Base-by-base conservation (phyloP, 1,284 basidiomycete genomes). In the Papiliotrema laurentii region DNA sequence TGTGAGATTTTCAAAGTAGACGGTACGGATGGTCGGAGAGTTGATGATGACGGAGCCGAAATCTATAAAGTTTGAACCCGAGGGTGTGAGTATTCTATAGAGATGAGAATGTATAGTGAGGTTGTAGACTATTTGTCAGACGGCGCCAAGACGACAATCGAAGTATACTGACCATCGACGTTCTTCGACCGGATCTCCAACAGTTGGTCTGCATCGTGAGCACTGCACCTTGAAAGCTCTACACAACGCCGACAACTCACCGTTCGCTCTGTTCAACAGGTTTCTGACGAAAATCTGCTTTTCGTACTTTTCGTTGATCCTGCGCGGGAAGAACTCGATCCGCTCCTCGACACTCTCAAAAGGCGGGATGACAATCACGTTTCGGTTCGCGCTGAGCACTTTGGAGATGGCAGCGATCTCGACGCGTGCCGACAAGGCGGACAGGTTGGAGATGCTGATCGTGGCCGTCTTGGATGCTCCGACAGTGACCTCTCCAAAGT, bases 1-100 rank as follows among this genome's bases (percentile, higher is more conserved):
- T 1, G 69, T 64, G 18, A 76, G 64, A 51, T 78, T 78, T 48
- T 77, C 75, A 41, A 78, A 72, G 24, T 69, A 65, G 19, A 78
- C 73, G 0, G 73, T 76, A 18, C 77, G 71, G 43, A 78, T 63
- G 2, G 75, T 63, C 14, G 73, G 65, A 30, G 73, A 72, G 61
- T 76, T 75, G 67, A 78, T 75, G 47, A 77, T 71, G 39, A 78
- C 77, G 25, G 74, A 74, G 30, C 76, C 76, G 59, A 78, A 78
- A 50, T 78, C 77, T 47, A 78, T 58, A 50, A 76, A 77, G 63
- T 78, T 78, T 48, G 71, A 69, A 7, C 77, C 77, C 14, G 72
- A 71, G 2, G 76, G 74, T 11, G 77, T 78, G 39, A 77, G 66
- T 49, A 78, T 76, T n/a, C 75, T 73, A 59, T 78, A 78, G 36